Evolutionary conservation across 306 rosid genomes (phyloP).

Genomic region (Cucumis melo): DNA sequence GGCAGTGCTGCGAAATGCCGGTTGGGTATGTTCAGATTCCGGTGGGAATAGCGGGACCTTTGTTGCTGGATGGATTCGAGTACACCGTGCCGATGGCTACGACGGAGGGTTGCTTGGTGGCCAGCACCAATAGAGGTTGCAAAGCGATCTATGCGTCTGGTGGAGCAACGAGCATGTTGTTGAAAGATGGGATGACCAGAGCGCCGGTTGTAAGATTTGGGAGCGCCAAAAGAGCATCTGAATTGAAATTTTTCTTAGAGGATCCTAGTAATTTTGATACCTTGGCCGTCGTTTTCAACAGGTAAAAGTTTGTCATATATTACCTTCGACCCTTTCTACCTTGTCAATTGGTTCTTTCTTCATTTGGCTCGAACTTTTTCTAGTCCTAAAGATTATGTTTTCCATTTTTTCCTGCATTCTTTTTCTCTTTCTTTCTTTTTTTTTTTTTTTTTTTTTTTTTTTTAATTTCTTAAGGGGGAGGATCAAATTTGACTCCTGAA

Average conservation of each 20-base stretch:
- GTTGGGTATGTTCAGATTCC: conserved; percentile 10
- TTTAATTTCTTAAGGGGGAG: not conserved
- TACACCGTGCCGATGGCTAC: conserved; percentile 9
- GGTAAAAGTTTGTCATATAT: not conserved
- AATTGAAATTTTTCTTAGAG: conserved; percentile 8
- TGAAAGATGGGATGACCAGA: conserved; percentile 10
- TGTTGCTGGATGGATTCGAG: conserved; percentile 10
- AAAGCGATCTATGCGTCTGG: conserved; percentile 8
- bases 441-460: not conserved
- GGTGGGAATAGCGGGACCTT: conserved; percentile 11
- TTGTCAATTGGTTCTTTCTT: not conserved
- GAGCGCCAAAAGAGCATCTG: conserved; percentile 9
- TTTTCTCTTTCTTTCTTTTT: not conserved
- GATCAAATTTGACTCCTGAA: not conserved
- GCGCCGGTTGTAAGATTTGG: conserved; percentile 10
- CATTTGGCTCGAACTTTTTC: not conserved
- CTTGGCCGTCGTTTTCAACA: conserved; percentile 9
- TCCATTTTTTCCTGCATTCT: not conserved
- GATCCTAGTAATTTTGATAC: conserved; percentile 1
- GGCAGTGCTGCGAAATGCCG: conserved; percentile 13
- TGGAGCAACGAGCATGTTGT: conserved; percentile 6
- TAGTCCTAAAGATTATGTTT: not conserved
- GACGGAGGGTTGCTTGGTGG: conserved; percentile 11
- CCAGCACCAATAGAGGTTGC: conserved; percentile 10
- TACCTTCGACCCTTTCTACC: not conserved